phyloP scores from a whole-genome alignment of 148 eudicot genomes.

The Hydrangea macrophylla region DNA sequence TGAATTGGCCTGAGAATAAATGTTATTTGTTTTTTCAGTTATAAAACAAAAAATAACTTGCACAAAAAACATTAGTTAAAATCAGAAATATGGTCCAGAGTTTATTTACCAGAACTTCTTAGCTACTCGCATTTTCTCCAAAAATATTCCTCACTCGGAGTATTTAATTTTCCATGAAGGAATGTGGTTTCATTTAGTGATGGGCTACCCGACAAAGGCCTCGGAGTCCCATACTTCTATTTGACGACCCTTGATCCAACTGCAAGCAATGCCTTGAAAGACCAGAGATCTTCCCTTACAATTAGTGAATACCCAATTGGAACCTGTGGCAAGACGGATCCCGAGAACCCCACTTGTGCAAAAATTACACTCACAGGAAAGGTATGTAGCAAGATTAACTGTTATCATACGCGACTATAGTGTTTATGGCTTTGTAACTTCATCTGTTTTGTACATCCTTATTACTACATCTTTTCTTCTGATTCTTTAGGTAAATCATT shows the following conservation, averaged over 20 bases:
- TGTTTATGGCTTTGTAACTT: not conserved
- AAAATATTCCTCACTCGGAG: not conserved
- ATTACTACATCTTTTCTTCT: too few species aligned
- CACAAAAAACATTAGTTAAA: too few species aligned
- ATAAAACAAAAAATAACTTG: too few species aligned
- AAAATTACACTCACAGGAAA: conserved; percentile 88
- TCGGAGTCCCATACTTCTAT: conserved; percentile 83
- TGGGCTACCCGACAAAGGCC: conserved; percentile 65
- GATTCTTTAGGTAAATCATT: too few species aligned
- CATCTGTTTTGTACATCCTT: too few species aligned
- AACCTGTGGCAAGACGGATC: conserved; percentile 79
- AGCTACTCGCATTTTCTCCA: too few species aligned
- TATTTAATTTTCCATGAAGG: conserved; percentile 31
- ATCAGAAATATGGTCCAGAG: too few species aligned
- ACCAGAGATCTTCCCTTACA: conserved; percentile 71
- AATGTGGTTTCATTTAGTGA: conserved; percentile 92
- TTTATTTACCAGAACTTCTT: too few species aligned
- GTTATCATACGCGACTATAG: not conserved
- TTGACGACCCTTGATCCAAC: conserved; percentile 88
- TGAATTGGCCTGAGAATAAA: too few species aligned
- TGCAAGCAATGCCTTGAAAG: conserved; percentile 67
- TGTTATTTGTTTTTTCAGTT: too few species aligned
- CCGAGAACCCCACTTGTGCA: conserved; percentile 84
- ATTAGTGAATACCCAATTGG: conserved; percentile 72
- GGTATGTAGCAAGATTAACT: conserved; percentile 33